Percentiles rank a stretch among this genome's conserved stretches.
These are phyloP conservation scores for Oryza nivara DNA, from an alignment of 176 grass and related monocot species.

Conservation along the genomic window DNA sequence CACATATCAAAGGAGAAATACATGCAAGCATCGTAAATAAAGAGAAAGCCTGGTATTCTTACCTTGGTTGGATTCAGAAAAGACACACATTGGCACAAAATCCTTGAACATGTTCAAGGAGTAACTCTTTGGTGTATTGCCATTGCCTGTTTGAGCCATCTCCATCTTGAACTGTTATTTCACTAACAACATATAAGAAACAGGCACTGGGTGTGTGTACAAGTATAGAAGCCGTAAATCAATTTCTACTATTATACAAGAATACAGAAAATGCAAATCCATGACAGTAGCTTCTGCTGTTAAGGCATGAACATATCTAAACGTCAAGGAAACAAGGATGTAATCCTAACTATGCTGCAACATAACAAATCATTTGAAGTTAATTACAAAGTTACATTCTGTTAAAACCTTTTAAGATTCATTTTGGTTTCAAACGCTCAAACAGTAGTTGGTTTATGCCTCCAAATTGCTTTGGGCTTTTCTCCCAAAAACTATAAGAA, in stretches of 20 bases:
- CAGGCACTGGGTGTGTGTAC: not conserved
- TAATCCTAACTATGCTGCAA: not conserved
- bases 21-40: conserved; percentile 2
- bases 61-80: conserved; percentile 91
- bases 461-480: not conserved
- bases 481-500: conserved; percentile 11
- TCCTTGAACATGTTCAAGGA: conserved; percentile 93
- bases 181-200: conserved; percentile 41
- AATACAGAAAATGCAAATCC: conserved; percentile 13
- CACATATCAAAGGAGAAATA: not conserved
- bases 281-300: not conserved
- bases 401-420: not conserved
- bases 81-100: conserved; percentile 83
- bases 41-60: not conserved
- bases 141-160: conserved; percentile 72
- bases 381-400: not conserved
- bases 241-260: not conserved
- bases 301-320: not conserved
- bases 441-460: not conserved
- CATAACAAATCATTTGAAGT: not conserved
- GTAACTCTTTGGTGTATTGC: conserved; percentile 82
- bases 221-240: not conserved
- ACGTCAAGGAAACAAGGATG: not conserved
- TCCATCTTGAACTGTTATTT: conserved; percentile 89
- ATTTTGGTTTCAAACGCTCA: not conserved